phyloP scores from a whole-genome alignment of 495 filamentous ascomycete species.

The Platismatia glauca region DNA sequence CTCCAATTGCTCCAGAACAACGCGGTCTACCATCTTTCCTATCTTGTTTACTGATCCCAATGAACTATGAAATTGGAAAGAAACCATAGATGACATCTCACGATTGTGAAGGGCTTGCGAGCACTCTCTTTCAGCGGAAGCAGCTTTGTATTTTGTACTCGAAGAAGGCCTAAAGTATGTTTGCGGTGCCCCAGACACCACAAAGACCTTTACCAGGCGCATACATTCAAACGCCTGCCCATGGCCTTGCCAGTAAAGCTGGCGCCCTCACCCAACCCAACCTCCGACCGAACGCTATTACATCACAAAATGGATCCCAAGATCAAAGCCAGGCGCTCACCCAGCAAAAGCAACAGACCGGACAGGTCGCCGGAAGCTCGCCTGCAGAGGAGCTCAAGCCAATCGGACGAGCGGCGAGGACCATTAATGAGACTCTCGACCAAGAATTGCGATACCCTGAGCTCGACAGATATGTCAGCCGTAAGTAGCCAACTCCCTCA shows the following conservation, averaged over 20 bases:
- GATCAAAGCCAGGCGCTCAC: constrained; percentile 18
- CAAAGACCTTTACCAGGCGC: constrained; percentile 61
- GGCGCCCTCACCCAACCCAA: constrained; percentile 12
- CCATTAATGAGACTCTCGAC: constrained; percentile 69
- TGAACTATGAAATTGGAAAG: background rate
- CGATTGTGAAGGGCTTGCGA: constrained; percentile 1
- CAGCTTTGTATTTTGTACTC: background rate
- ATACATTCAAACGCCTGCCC: constrained; percentile 62
- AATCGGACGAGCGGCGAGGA: constrained; percentile 68
- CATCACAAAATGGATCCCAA: constrained; percentile 17
- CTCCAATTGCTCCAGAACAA: background rate
- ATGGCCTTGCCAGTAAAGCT: constrained; percentile 12
- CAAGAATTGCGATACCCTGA: constrained; percentile 78
- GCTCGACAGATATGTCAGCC: constrained; percentile 79
- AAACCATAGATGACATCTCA: constrained; percentile 1
- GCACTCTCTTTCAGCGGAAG: background rate
- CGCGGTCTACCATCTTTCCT: background rate
- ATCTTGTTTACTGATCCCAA: background rate
- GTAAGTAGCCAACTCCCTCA: constrained; percentile 46
- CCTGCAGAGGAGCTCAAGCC: constrained; percentile 27
- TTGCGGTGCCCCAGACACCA: constrained; percentile 53
- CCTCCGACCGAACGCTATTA: constrained; percentile 6
- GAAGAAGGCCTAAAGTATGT: constrained; percentile 33
- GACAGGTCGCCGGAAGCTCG: constrained; percentile 6
- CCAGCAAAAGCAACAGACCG: constrained; percentile 15